Conservation (phyloP, 441 rosid genomes). For the Sinapis alba region DNA sequence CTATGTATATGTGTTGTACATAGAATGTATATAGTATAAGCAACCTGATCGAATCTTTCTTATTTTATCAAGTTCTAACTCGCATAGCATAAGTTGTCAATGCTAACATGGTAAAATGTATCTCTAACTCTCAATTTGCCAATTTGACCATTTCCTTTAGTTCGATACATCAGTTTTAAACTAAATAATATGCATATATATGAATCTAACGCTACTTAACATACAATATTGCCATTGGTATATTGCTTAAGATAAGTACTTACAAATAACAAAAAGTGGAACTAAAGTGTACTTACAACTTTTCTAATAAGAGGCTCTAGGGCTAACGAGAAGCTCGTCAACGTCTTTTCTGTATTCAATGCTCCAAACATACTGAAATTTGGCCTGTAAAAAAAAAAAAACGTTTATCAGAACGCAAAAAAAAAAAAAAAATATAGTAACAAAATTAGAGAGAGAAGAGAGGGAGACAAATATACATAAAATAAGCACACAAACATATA, state of each 20-base stretch:
- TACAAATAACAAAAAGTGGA: not conserved
- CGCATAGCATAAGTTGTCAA: conserved; percentile 22
- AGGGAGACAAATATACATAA: not conserved
- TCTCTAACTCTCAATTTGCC: not conserved
- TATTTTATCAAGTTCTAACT: conserved; percentile 22
- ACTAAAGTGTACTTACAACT: conserved; percentile 52
- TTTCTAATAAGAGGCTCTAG: conserved; percentile 70
- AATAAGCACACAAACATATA: not conserved
- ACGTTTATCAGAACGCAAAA: not conserved
- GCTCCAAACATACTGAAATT: conserved; percentile 54
- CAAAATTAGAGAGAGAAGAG: not conserved
- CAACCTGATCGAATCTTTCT: conserved; percentile 24
- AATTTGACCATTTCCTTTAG: not conserved
- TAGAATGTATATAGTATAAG: conserved; percentile 4
- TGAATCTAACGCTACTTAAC: conserved; percentile 10
- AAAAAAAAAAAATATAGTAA: not conserved
- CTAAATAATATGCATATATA: not conserved
- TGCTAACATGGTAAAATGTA: not conserved
- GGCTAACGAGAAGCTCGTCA: conserved; percentile 40
- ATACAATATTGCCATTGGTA: not conserved
- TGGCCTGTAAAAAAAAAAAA: not conserved
- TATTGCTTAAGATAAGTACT: not conserved
- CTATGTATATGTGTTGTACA: conserved; percentile 6
- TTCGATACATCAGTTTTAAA: not conserved
- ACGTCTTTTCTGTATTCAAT: conserved; percentile 46